phyloP scores from a whole-genome alignment of 2,329 filamentous ascomycete genomes.

The Fusarium sp. region DNA sequence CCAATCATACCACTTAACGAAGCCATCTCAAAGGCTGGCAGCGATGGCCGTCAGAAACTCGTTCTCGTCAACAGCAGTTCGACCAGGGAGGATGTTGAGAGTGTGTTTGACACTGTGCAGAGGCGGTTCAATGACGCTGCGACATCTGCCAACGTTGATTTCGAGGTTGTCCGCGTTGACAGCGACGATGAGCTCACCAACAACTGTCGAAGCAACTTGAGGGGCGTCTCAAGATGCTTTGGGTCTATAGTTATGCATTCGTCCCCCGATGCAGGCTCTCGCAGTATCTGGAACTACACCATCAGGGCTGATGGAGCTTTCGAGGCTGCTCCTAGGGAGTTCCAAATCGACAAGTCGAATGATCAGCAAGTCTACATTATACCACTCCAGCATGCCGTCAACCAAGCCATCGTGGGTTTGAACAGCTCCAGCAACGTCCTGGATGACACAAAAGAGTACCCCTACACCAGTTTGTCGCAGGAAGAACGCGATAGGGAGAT shows the following conservation, averaged over 20 bases:
- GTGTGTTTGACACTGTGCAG: constrained; percentile 73
- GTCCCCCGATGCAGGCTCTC: constrained; percentile 76
- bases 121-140: constrained; percentile 63
- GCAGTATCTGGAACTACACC: constrained; percentile 85
- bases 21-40: constrained; percentile 67
- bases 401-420: constrained; percentile 73
- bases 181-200: constrained; percentile 68
- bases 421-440: constrained; percentile 58
- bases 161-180: constrained; percentile 65
- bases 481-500: constrained; percentile 74
- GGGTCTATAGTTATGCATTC: constrained; percentile 79
- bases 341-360: constrained; percentile 75
- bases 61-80: constrained; percentile 82
- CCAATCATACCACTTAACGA: constrained; percentile 72
- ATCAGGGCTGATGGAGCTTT: constrained; percentile 80
- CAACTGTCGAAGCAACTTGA: constrained; percentile 71
- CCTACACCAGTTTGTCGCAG: constrained; percentile 78
- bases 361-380: constrained; percentile 81
- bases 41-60: constrained; percentile 71
- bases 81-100: constrained; percentile 75
- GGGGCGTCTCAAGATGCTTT: constrained; percentile 77
- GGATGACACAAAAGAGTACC: constrained; percentile 68
- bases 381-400: constrained; percentile 82
- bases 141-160: constrained; percentile 65
- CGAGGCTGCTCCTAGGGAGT: constrained; percentile 63